Base-by-base conservation (phyloP, 805 yeast genomes). In the Candida insectalens region DNA sequence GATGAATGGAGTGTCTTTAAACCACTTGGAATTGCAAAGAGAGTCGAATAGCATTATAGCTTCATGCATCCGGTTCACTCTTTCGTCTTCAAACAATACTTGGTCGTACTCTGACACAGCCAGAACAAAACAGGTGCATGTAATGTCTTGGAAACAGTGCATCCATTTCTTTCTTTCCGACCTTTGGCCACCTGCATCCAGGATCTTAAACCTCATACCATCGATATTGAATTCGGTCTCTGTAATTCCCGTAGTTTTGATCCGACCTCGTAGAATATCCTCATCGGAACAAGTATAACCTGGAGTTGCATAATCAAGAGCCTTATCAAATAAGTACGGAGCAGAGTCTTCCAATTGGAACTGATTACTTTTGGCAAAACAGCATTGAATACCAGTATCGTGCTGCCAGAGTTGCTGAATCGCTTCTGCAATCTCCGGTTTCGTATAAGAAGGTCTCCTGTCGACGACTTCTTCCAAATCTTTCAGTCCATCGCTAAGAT, bases 131-230 rank as follows among this genome's bases (percentile, higher is more conserved):
- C 89, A 55, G 1, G 94, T 80, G 3, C 94, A 83, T 1, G 95
- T 81, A 32, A 89, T 83, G 41, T 82, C 84, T 49, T 88, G 92
- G 57, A 88, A 88, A 50, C 94, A 84, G 51, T 87, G 95, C 41
- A 88, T 83, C 96, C 96, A 88, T 54, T 88, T 88, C 46, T 80
- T 75, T 40, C 96, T 68, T 54, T 88, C 96, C 15, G 84, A 74
- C 40, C 96, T 62, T 59, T 88, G 96, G 2, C 98, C 98, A 34
- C 98, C 98, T 4, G 96, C 97, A 64, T 92, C 98, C 29, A 87
- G 61, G 27, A 92, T 83, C 48, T 75, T 77, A 53, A 88, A 78
- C 42, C 67, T 72, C 30, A 75, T 69, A 7, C 75, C 73, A 32
- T 64, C 63, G 40, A 89, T 74, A 36, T 67, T 65, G 59, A 92